Evolutionary conservation across 371 early-diverging fungal genomes (phyloP), one percentile per base, ranked within the genome.

Genomic region (Mucor circinelloides): DNA sequence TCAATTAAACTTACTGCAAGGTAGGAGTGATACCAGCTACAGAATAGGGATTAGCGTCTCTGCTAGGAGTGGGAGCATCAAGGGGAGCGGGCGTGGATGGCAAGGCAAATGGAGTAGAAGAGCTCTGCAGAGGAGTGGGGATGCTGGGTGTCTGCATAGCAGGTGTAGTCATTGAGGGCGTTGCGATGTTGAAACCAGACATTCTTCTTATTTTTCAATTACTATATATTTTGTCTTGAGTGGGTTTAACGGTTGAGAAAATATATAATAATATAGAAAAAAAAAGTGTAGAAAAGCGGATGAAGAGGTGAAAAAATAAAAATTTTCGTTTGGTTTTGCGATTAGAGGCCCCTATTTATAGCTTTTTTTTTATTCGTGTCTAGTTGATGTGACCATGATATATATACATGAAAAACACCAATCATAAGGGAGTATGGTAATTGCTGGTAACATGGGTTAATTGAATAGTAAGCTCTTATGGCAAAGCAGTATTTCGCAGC

Each of bases 1-100:
- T 13, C 58, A 36, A 54, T 28, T 25, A 10, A 54, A 87, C 91
- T 89, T 91, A 93, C 93, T 94, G 94, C 74, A 94, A 77, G 10
- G 90, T 91, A 38, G 94, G 94, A 23, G 92, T 87, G 67, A 94
- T 92, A 46, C 94, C 94, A 19, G 87, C 84, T 54, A 87, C 87
- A 58, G 83, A 82, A 67, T 85, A 79, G 63, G 87, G 82, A 62
- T 79, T 79, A 19, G 72, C 73, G 67, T 83, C 81, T 76, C 75
- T 77, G 60, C 79, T 79, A 34, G 83, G 83, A 9, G 83, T 83
- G 27, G 81, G 81, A 38, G 79, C 77, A 72, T 83, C 83, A 17
- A 75, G 48, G 36, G 83, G 81, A 46, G 81, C 80, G 40, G 83
- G 83, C 28, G 83, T 83, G 31, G 81, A 73, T 23, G 83, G 83